phyloP scores from a whole-genome alignment of 2,329 filamentous ascomycete genomes.

The Colletotrichum navitas region DNA sequence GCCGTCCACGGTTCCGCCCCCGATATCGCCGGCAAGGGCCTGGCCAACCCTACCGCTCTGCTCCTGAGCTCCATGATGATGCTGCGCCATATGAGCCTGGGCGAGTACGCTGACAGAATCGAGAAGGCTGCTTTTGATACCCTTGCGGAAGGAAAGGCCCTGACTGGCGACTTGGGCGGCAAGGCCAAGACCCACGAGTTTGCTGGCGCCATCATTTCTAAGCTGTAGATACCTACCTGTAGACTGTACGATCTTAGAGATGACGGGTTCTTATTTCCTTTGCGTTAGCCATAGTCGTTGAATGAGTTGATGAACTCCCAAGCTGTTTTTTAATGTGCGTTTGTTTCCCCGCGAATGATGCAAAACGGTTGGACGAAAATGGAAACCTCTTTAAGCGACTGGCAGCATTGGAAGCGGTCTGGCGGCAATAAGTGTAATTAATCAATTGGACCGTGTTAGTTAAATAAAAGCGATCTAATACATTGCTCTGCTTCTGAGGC shows the following conservation, averaged over 20 bases:
- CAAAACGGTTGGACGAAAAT: not conserved
- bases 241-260: slow-evolving; percentile 42
- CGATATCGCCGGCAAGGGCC: slow-evolving; percentile 94
- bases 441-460: no score
- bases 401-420: slow-evolving; percentile 3
- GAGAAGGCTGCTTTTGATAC: slow-evolving; percentile 96
- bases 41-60: slow-evolving; percentile 97
- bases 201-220: slow-evolving; percentile 87
- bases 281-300: slow-evolving; percentile 41
- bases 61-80: slow-evolving; percentile 99
- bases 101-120: slow-evolving; percentile 85
- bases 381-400: slow-evolving; percentile 2
- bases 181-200: slow-evolving; percentile 97
- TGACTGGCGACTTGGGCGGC: slow-evolving; percentile 96
- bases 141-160: slow-evolving; percentile 92
- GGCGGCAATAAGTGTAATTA: not conserved
- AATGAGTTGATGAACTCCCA: slow-evolving; percentile 41
- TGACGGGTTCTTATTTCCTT: slow-evolving; percentile 39
- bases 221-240: slow-evolving; percentile 61
- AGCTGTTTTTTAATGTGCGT: slow-evolving; percentile 7
- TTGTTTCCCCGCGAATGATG: slow-evolving; percentile 3
- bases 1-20: slow-evolving; percentile 97
- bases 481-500: no score
- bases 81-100: slow-evolving; percentile 97
- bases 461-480: no score